Conservation (phyloP, 1,139 yeast species). For the Scheffersomyces insectosa region DNA sequence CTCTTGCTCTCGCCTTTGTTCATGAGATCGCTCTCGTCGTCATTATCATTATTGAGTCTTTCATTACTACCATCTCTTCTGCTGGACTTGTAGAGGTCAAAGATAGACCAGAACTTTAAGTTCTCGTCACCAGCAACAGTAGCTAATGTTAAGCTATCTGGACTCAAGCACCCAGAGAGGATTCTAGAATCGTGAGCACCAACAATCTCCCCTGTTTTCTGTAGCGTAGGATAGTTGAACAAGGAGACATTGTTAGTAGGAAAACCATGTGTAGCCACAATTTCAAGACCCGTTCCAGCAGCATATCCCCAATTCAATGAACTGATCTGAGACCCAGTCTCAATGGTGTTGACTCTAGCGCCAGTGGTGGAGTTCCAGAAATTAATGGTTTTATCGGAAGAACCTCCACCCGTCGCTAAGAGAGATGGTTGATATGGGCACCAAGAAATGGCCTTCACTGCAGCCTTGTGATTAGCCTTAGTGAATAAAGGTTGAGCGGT, state of each 20-base stretch:
- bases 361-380: constrained; percentile 97
- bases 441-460: constrained; percentile 95
- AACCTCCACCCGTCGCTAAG: constrained; percentile 96
- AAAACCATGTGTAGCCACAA: constrained; percentile 92
- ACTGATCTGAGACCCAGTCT: constrained; percentile 92
- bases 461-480: constrained; percentile 84
- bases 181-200: constrained; percentile 92
- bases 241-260: constrained; percentile 85
- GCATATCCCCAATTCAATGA: constrained; percentile 89
- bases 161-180: constrained; percentile 79
- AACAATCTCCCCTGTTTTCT: constrained; percentile 83
- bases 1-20: constrained; percentile 9
- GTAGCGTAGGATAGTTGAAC: constrained; percentile 83
- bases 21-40: constrained; percentile 18
- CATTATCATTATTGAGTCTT: constrained; percentile 18
- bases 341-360: constrained; percentile 79
- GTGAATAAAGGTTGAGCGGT: constrained; percentile 63
- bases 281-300: constrained; percentile 72
- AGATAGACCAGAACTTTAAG: constrained; percentile 90
- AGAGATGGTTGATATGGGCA: constrained; percentile 84
- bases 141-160: constrained; percentile 87
- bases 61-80: constrained; percentile 18
- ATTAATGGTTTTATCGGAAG: constrained; percentile 84
- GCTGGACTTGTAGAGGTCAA: constrained; percentile 55
- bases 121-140: constrained; percentile 98